Evolutionary conservation across 805 yeast genomes (phyloP).

Genomic region (Yamadazyma ubonensis): DNA sequence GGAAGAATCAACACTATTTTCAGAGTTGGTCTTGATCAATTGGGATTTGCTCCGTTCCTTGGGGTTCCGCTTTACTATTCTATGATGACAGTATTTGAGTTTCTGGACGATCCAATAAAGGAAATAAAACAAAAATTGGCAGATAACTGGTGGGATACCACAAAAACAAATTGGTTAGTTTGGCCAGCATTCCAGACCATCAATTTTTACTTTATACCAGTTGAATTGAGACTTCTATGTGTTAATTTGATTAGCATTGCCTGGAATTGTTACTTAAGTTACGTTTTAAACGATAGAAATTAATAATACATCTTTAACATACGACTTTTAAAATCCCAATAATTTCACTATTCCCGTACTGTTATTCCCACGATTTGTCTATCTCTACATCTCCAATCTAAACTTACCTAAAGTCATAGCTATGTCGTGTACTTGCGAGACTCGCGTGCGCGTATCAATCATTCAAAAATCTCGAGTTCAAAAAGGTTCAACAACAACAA

Average conservation of each 20-base stretch:
- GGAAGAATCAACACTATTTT: constrained; percentile 20
- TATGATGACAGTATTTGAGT: constrained; percentile 65
- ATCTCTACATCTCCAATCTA: neutral
- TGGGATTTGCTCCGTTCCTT: constrained; percentile 71
- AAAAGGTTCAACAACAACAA: constrained; percentile 9
- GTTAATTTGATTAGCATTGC: constrained; percentile 72
- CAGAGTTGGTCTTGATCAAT: constrained; percentile 70
- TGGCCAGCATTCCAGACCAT: constrained; percentile 88
- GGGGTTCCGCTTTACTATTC: constrained; percentile 70
- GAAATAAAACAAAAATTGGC: constrained; percentile 44
- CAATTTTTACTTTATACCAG: constrained; percentile 77
- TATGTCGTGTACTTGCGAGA: constrained; percentile 1
- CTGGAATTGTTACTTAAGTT: constrained; percentile 82
- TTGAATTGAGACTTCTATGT: constrained; percentile 61
- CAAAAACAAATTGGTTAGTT: constrained; percentile 73
- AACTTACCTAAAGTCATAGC: neutral
- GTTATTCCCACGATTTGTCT: too few relatives aligned
- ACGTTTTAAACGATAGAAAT: constrained; percentile 28
- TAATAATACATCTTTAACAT: neutral
- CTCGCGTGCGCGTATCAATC: constrained; percentile 8
- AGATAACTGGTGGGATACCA: constrained; percentile 62
- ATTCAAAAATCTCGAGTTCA: constrained; percentile 4
- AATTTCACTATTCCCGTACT: neutral
- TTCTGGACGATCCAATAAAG: constrained; percentile 34
- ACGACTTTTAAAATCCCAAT: neutral